Evolutionary conservation across 768 basidiomycete species (phyloP).

Genomic region (Tulasnella calospora): DNA sequence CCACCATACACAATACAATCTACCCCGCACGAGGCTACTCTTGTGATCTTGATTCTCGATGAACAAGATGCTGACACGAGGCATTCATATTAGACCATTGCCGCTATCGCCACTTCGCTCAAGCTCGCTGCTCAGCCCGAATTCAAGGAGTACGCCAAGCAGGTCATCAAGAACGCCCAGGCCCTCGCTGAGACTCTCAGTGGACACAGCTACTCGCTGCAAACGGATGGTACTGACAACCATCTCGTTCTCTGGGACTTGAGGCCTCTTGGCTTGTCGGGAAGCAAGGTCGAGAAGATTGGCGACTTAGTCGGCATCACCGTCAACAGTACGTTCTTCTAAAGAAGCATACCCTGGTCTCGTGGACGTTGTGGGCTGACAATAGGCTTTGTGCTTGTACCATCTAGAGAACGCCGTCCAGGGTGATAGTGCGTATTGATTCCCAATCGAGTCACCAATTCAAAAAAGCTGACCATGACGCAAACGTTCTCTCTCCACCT

Average conservation of each 20-base stretch:
- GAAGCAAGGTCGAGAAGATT: constrained; percentile 96
- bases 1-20: neutral
- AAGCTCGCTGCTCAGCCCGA: constrained; percentile 84
- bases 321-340: constrained; percentile 69
- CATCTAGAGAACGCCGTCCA: constrained; percentile 87
- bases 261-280: constrained; percentile 91
- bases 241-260: constrained; percentile 98
- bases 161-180: constrained; percentile 84
- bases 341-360: neutral
- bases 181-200: constrained; percentile 69
- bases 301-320: constrained; percentile 96
- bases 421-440: constrained; percentile 57
- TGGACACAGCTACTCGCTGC: constrained; percentile 86
- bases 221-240: constrained; percentile 95
- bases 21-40: neutral
- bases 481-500: neutral
- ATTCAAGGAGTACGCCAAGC: constrained; percentile 88
- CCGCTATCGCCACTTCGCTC: constrained; percentile 87
- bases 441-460: neutral
- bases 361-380: constrained; percentile 14
- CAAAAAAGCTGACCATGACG: constrained; percentile 1
- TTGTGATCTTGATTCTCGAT: neutral
- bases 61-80: neutral
- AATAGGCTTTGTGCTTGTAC: constrained; percentile 10
- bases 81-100: constrained; percentile 63